Evolutionary conservation across 129 eudicot species (phyloP).

Genomic region (Mikania micrantha): DNA sequence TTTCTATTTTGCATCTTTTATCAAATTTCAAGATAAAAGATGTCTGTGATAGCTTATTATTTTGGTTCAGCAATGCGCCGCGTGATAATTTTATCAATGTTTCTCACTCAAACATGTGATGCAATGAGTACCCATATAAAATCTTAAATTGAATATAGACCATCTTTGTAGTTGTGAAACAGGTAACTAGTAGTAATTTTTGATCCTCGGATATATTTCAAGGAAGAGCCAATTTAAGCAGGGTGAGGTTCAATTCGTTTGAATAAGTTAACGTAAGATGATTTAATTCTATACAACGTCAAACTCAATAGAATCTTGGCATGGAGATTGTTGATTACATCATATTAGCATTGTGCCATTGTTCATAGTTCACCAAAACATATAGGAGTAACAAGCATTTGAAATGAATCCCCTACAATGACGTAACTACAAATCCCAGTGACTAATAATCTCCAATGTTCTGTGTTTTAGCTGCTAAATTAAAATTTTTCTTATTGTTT

Average conservation of each 20-base stretch:
- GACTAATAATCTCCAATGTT: too few relatives aligned
- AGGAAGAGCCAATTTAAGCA: neutral
- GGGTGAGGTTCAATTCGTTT: neutral
- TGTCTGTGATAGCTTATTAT: neutral
- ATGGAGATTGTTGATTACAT: neutral
- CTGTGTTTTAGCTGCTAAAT: too few relatives aligned
- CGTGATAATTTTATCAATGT: neutral
- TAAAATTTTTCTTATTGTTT: neutral
- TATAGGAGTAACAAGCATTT: neutral
- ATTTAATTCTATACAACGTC: neutral
- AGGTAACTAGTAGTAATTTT: neutral
- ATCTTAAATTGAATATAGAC: too few relatives aligned
- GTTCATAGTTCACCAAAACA: neutral
- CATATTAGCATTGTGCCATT: neutral
- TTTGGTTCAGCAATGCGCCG: neutral
- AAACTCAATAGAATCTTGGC: neutral
- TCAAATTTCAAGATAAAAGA: neutral
- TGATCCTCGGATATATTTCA: neutral
- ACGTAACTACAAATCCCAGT: neutral
- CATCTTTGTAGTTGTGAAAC: neutral
- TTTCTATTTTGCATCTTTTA: neutral
- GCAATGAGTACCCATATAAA: neutral
- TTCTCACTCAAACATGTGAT: conserved; percentile 3
- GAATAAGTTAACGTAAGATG: neutral
- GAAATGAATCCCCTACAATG: neutral